phyloP scores from a whole-genome alignment of 495 filamentous ascomycete species.

The Podospora anserina region DNA sequence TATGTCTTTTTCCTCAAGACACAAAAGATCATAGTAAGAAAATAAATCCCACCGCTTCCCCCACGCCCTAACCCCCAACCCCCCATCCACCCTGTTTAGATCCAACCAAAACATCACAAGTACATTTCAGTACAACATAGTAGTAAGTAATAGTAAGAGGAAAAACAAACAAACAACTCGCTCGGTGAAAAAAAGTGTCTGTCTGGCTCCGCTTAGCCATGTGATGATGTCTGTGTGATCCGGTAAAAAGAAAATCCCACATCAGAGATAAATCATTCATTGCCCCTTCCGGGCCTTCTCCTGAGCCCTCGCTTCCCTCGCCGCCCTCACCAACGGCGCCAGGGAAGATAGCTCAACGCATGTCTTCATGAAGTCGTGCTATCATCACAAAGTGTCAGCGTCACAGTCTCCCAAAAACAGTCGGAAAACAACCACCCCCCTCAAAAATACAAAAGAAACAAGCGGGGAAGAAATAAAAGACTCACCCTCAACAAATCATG shows the following conservation, averaged over 20 bases:
- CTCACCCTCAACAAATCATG: constrained; percentile 86
- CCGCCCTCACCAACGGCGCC: constrained; percentile 81
- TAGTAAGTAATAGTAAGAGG: neutral
- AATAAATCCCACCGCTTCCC: neutral
- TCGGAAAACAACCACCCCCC: too few species aligned
- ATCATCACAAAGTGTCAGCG: constrained; percentile 5
- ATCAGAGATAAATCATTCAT: constrained; percentile 23
- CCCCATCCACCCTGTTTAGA: neutral
- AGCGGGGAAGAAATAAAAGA: neutral
- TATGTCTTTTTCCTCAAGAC: neutral
- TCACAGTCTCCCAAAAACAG: neutral
- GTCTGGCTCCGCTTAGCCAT: neutral
- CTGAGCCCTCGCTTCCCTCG: constrained; percentile 74
- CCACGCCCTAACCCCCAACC: too few species aligned
- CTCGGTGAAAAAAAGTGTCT: neutral
- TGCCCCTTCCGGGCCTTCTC: constrained; percentile 71
- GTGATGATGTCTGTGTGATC: neutral
- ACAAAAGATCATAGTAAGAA: neutral
- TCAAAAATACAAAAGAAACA: too few species aligned
- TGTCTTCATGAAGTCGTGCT: constrained; percentile 94
- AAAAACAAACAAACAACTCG: neutral
- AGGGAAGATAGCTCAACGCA: constrained; percentile 61
- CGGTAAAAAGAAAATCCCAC: neutral
- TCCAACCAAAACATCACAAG: neutral
- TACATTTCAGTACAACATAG: neutral